Base-by-base conservation (phyloP, 2,329 filamentous ascomycete species). In the Aphanocladium album region DNA sequence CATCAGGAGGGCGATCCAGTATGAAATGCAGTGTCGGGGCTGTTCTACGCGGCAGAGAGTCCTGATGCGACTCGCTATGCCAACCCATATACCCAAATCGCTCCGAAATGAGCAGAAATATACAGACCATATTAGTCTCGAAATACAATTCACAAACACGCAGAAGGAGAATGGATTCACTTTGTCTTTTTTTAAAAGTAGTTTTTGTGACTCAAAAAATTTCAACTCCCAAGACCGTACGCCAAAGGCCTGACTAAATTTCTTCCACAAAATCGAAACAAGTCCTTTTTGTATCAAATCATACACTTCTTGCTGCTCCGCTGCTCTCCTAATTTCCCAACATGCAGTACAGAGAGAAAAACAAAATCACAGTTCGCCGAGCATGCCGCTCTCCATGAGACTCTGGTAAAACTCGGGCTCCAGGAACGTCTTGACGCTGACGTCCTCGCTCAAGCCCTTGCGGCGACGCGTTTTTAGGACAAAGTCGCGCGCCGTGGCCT, bases 401-500 rank as follows among this genome's bases (percentile, higher is more conserved):
- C 86, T 90, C 73, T 89, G 87, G 78, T 96, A 96, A 63, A 98
- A 86, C 73, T 98, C 95, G 1, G 92, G 91, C 79, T 99, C 95
- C 65, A 99, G 79, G 77, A 98, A 99, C 72, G 96, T 97, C 73
- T 91, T 92, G 60, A 98, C 92, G 33, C 89, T 93, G 45, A 98
- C 91, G 73, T 98, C 95, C 79, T 98, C 95, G 64, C 91, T 93
- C 64, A 99, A 75, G 1, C 95, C 95, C 82, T 99, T 99, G 67
- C 95, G 85, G 70, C 92, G 81, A 67, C 95, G 84, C 11, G 95
- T 99, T 84, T 99, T 99, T 64, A 98, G 83, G 58, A 98, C 93
- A 75, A 99, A 98, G 74, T 99, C 95, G 63, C 95, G 83, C 1
- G 95, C 95, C 53, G 93, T 96, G 23, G 90, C 92, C 78, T 96